A percentile compares a stretch with the other conserved stretches of the same genome.
Conservation (phyloP, 2,329 filamentous ascomycete genomes). For the Colletotrichum chrysophilum region DNA sequence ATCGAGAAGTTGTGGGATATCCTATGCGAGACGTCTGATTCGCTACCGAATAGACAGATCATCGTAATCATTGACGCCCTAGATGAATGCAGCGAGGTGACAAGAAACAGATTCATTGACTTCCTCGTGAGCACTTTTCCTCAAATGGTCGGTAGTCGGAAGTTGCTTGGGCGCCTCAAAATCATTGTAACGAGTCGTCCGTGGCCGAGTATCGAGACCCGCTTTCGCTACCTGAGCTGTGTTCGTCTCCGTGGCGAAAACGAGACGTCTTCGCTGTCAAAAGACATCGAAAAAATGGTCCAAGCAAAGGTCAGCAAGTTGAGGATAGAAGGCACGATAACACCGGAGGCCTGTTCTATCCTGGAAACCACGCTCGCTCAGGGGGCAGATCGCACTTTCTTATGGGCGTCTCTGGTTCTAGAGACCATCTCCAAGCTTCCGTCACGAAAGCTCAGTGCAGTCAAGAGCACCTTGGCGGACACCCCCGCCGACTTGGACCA, state of each 20-base stretch:
- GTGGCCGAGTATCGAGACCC: not conserved
- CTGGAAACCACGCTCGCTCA: not conserved
- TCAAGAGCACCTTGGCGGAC: no score
- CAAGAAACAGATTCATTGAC: not conserved
- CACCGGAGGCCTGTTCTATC: not conserved
- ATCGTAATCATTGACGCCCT: constrained; percentile 10
- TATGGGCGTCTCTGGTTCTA: constrained; percentile 2
- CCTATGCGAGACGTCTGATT: not conserved
- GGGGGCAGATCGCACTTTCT: not conserved
- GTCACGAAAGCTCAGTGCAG: no score
- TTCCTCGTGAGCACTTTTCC: not conserved
- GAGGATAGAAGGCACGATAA: not conserved
- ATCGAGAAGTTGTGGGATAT: not conserved
- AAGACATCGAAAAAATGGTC: not conserved
- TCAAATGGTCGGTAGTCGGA: not conserved
- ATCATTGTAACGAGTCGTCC: constrained; percentile 9
- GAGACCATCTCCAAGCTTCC: no score
- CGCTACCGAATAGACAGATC: not conserved
- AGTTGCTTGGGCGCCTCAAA: not conserved
- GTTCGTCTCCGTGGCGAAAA: constrained; percentile 10
- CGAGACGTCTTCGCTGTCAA: not conserved
- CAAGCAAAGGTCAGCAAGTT: not conserved
- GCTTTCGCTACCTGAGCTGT: not conserved
- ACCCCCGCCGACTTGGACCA: no score
- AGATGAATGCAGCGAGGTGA: not conserved